Evolutionary conservation across 176 grass and related monocot genomes (phyloP).

Genomic region (Carex parvula): DNA sequence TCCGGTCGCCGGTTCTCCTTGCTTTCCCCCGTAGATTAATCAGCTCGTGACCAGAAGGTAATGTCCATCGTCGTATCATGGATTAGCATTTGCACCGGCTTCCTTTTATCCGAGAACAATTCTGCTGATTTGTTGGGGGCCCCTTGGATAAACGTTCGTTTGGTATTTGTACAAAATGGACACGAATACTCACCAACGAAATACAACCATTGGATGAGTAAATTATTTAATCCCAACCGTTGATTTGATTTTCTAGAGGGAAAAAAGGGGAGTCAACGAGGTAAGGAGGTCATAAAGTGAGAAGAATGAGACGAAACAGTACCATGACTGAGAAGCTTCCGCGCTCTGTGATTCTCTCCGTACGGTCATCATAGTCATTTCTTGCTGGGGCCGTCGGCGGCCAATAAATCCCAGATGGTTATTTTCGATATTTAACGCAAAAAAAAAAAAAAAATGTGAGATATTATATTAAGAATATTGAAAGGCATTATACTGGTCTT

Average conservation of each 20-base stretch:
- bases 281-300: not conserved
- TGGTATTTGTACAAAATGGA: not conserved
- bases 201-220: not conserved
- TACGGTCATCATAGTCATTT: not conserved
- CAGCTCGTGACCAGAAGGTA: no score
- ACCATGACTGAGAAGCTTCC: constrained; percentile 20
- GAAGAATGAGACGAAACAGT: not conserved
- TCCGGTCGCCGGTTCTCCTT: no score
- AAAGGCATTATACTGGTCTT: not conserved
- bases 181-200: not conserved
- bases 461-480: not conserved
- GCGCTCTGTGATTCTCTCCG: not conserved
- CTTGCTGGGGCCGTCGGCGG: not conserved
- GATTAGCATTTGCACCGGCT: no score
- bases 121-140: no score
- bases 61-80: no score
- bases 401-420: constrained; percentile 10
- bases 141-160: not conserved
- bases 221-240: not conserved
- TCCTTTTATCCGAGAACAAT: no score
- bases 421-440: not conserved
- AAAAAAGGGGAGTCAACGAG: not conserved
- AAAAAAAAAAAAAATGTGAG: not conserved
- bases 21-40: no score
- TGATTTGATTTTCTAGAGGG: not conserved